Evolutionary conservation across 2,329 filamentous ascomycete genomes (phyloP), one percentile per base, ranked within the genome.

Genomic region (Xylariaceae sp.): DNA sequence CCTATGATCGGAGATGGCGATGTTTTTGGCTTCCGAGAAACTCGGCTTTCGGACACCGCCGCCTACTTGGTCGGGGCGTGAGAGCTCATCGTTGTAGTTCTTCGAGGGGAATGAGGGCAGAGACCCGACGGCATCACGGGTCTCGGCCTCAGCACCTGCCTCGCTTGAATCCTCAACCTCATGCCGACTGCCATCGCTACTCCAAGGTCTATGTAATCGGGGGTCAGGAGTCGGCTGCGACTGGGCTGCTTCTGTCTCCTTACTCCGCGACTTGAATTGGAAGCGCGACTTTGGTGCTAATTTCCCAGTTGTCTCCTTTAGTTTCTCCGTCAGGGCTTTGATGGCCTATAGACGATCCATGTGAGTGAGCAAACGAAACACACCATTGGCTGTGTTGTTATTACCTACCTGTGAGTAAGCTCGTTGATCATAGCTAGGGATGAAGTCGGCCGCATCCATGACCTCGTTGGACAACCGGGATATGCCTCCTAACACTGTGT

Each of bases 341-440:
- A 97, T 87, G 19, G 90, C 85, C 86, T 92, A 66, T 8, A 9
- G 6, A 6, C 33, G 6, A 7, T 33, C 14, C 6, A 14, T 17
- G 40, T 62, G 37, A 68, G 48, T 50, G 9, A 28, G 6, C 26
- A 9, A 28, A 17, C 16, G 7, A 34, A 24, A 8, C 14, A 29
- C 12, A 24, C 21, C 6, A 8, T 16, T 23, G 4, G 28, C 4
- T 43, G 4, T 29, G 7, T 5, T 12, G 37, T 5, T 36, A 6
- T n/a, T 24, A 56, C 54, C 52, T 75, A 92, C 91, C 77, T 93
- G 87, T 39, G 88, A 85, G 70, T 96, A 98, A 21, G 89, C 88
- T 65, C 91, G 86, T 73, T 95, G 91, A 69, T 98, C 95, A 71
- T 97, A 96, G 6, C 92, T 87, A 2, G 95, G 92, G 14, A 96